Evolutionary conservation across 2,329 filamentous ascomycete species (phyloP), one percentile per base, ranked within the genome.

Genomic region (Aspergillus sp.): DNA sequence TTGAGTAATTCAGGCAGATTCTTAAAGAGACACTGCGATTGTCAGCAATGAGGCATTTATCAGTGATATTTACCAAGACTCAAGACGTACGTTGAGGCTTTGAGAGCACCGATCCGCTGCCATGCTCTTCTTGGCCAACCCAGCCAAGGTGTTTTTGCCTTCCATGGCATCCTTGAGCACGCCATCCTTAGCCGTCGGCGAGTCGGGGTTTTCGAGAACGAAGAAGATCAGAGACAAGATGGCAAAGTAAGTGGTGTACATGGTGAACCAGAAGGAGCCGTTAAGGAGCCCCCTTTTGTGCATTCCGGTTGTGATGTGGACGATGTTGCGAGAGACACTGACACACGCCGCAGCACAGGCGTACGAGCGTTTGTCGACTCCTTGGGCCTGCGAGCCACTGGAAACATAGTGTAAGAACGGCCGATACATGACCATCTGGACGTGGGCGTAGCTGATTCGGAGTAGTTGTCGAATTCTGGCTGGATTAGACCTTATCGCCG

Each of bases 51-150:
- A 6, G 26, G 28, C 6, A 40, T 10, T 39, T 13, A 36, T 8
- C 5, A 28, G n/a, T 32, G 29, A 34, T 5, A 69, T 81, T 65
- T 75, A 91, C 88, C 7, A n/a, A 7, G 19, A 35, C 12, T 4
- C 5, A 19, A 19, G 19, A 40, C 39, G 7, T 34, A 40, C 39
- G 61, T 82, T 79, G 27, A 98, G 75, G 33, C 88, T 85, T 37
- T 75, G 77, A 1, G 87, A 88, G 58, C 94, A 93, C 48, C 88
- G 78, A 61, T 96, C 89, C 3, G 93, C 93, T 31, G 90, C 90
- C 75, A 94, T 78, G 60, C 90, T 96, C 57, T 86, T 85, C 56
- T 86, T 83, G 3, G 90, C 86, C 45, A 97, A 76, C 11, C 82
- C 83, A 40, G 83, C 81, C 47, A 97, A 79, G 49, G 90, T 88